phyloP scores from a whole-genome alignment of 2,329 filamentous ascomycete species.

The Penicillium sclerotiorum region DNA sequence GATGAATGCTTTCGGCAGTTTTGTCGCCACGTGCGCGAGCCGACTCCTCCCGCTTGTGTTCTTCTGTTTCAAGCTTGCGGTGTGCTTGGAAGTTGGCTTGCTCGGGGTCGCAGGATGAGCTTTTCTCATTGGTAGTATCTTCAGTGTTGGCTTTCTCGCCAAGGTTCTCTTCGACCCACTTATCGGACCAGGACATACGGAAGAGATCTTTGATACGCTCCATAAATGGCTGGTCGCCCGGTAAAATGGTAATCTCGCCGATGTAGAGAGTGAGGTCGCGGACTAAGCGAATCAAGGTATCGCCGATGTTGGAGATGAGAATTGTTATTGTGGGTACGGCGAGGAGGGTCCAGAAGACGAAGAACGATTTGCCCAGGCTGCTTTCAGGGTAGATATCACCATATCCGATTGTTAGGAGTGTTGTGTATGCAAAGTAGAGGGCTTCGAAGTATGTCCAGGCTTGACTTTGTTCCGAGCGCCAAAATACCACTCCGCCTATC shows the following conservation, averaged over 20 bases:
- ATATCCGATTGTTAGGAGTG: slow-evolving; percentile 45
- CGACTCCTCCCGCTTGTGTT: slow-evolving; percentile 44
- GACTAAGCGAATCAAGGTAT: slow-evolving; percentile 53
- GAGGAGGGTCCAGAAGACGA: slow-evolving; percentile 45
- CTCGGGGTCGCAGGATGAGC: background rate
- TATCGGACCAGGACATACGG: slow-evolving; percentile 23
- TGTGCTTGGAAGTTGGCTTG: slow-evolving; percentile 8
- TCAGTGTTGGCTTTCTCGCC: slow-evolving; percentile 10
- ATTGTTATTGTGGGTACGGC: slow-evolving; percentile 44
- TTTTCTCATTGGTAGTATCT: slow-evolving; percentile 8
- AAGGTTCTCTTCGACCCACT: slow-evolving; percentile 18
- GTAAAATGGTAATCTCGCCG: slow-evolving; percentile 58
- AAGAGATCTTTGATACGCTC: slow-evolving; percentile 30
- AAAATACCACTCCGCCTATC: slow-evolving; percentile 41
- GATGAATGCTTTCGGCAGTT: slow-evolving; percentile 51
- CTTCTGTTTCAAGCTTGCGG: slow-evolving; percentile 47
- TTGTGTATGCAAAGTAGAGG: slow-evolving; percentile 43
- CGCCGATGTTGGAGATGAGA: slow-evolving; percentile 43
- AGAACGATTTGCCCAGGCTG: slow-evolving; percentile 41
- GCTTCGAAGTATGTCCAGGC: slow-evolving; percentile 43
- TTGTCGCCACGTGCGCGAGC: slow-evolving; percentile 47
- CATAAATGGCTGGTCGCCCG: slow-evolving; percentile 48
- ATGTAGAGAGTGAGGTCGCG: slow-evolving; percentile 59
- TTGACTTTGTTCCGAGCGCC: slow-evolving; percentile 33
- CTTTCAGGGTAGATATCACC: slow-evolving; percentile 39